Conservation (phyloP, 306 rosid species). For the Acacia confusa region DNA sequence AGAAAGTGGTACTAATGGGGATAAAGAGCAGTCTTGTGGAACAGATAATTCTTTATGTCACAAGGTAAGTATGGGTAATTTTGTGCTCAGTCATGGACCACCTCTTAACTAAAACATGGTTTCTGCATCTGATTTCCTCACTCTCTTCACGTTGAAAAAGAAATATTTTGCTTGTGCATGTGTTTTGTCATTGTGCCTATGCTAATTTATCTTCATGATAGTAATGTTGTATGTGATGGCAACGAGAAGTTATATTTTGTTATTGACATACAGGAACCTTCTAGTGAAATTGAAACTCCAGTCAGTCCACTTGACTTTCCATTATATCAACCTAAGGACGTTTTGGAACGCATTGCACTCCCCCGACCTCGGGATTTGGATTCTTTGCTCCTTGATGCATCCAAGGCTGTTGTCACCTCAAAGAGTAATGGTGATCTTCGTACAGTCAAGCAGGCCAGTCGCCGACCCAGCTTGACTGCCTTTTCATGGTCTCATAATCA, state of each 20-base stretch:
- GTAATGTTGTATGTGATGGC: constrained; percentile 2
- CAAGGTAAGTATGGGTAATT: constrained; percentile 54
- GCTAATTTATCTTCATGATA: constrained; percentile 13
- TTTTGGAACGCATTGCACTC: constrained; percentile 67
- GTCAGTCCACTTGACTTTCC: constrained; percentile 63
- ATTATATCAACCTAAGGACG: constrained; percentile 59
- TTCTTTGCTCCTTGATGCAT: constrained; percentile 83
- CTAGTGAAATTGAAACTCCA: constrained; percentile 51
- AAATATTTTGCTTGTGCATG: constrained; percentile 17
- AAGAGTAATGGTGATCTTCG: constrained; percentile 67
- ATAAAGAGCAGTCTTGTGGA: constrained; percentile 47
- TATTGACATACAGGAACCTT: constrained; percentile 55
- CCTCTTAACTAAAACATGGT: constrained; percentile 15
- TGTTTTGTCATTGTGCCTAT: constrained; percentile 6
- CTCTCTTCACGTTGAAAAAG: neutral
- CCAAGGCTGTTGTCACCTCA: constrained; percentile 55
- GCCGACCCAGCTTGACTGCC: constrained; percentile 74
- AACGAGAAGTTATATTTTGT: constrained; percentile 21
- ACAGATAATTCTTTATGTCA: constrained; percentile 46
- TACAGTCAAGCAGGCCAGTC: constrained; percentile 67
- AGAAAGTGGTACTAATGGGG: constrained; percentile 50
- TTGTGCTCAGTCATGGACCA: constrained; percentile 10
- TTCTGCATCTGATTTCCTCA: constrained; percentile 27
- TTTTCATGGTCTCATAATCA: constrained; percentile 90
- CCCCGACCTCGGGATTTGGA: constrained; percentile 76